These are phyloP conservation scores for Pseudogymnoascus sp. DNA, from an alignment of 2,329 filamentous ascomycete genomes.

Conservation along the genomic window DNA sequence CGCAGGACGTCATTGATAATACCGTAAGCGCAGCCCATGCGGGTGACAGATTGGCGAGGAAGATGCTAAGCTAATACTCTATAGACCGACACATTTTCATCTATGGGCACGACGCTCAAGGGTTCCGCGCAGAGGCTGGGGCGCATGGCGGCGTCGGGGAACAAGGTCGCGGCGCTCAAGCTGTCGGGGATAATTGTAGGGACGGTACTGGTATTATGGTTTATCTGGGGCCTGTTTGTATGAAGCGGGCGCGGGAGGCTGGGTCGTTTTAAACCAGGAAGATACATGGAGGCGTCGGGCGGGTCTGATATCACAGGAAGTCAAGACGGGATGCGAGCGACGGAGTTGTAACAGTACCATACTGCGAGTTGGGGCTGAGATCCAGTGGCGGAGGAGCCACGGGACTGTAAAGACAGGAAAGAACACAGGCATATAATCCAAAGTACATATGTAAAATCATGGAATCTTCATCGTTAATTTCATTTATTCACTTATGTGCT, in stretches of 20 bases:
- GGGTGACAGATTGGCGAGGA: neutral
- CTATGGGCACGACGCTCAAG: constrained; percentile 73
- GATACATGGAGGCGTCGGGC: neutral
- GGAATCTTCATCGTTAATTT: neutral
- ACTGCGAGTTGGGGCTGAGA: neutral
- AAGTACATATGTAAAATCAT: constrained; percentile 5
- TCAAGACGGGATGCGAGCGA: neutral
- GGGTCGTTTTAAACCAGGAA: neutral
- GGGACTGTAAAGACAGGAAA: neutral
- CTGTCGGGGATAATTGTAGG: constrained; percentile 75
- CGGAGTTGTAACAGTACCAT: neutral
- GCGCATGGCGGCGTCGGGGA: constrained; percentile 84
- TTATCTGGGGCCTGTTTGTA: constrained; percentile 29
- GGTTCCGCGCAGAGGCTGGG: constrained; percentile 76
- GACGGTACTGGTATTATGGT: constrained; percentile 67
- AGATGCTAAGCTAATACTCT: constrained; percentile 12
- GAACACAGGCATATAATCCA: neutral
- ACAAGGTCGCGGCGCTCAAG: constrained; percentile 86
- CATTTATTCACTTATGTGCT: neutral
- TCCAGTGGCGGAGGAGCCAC: neutral
- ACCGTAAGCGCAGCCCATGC: constrained; percentile 50
- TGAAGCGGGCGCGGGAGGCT: constrained; percentile 12
- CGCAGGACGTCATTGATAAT: constrained; percentile 80
- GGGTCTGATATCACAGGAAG: constrained; percentile 3
- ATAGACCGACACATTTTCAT: constrained; percentile 84